Conservation (phyloP, 2,329 filamentous ascomycete species). For the Rutstroemia sydowiana region DNA sequence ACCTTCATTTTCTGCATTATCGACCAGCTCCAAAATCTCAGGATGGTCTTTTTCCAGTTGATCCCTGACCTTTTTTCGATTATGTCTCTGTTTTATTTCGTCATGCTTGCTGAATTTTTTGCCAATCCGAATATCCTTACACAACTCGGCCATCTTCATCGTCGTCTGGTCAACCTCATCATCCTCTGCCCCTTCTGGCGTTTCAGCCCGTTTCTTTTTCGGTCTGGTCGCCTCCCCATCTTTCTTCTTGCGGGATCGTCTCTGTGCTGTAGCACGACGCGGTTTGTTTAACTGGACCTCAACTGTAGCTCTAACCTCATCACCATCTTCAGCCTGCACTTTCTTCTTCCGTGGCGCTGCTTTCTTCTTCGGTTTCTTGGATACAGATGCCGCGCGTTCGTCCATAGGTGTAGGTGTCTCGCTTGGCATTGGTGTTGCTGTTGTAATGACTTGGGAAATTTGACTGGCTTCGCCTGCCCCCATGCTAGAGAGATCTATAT, state of each 20-base stretch:
- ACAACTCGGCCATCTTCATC: constrained; percentile 67
- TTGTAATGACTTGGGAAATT: constrained; percentile 18
- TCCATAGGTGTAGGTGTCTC: constrained; percentile 17
- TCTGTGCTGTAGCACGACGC: constrained; percentile 13
- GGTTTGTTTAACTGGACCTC: constrained; percentile 21
- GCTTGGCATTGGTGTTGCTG: constrained; percentile 23
- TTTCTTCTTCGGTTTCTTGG: constrained; percentile 6
- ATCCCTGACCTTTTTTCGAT: constrained; percentile 34
- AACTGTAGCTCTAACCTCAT: constrained; percentile 18
- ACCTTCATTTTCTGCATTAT: background rate
- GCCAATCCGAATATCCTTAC: constrained; percentile 61
- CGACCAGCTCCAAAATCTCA: constrained; percentile 15
- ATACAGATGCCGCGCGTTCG: background rate
- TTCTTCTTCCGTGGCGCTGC: constrained; percentile 17
- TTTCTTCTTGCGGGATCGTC: constrained; percentile 28
- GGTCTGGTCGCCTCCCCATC: constrained; percentile 26
- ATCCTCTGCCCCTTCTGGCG: constrained; percentile 56
- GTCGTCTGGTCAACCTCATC: constrained; percentile 57
- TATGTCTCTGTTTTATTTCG: constrained; percentile 62
- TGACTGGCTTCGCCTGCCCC: constrained; percentile 4
- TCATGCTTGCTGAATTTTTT: constrained; percentile 69
- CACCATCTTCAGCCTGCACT: constrained; percentile 17
- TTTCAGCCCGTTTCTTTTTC: constrained; percentile 30
- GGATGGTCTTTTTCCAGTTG: constrained; percentile 24
- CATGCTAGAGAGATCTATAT: constrained; percentile 1